A percentile compares a stretch with the other conserved stretches of the same genome.
These are phyloP conservation scores for Populus nigra DNA, from an alignment of 345 rosid species.

Conservation along the genomic window DNA sequence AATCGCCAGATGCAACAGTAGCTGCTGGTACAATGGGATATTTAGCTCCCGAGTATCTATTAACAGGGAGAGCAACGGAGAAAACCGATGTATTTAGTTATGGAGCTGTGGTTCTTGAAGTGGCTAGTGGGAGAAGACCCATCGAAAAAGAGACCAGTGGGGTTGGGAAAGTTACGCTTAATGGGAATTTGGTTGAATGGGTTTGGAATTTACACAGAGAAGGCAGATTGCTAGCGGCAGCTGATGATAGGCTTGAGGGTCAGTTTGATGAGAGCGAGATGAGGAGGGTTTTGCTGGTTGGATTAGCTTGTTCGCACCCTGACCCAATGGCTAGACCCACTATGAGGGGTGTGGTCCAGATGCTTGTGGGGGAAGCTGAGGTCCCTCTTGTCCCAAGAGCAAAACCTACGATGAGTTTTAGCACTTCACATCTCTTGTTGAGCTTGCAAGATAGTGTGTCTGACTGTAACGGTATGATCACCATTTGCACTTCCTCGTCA, in stretches of 20 bases:
- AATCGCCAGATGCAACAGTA: conserved; percentile 87
- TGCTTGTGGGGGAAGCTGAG: conserved; percentile 82
- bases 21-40: conserved; percentile 99
- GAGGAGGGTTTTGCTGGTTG: conserved; percentile 65
- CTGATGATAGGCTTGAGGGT: conserved; percentile 65
- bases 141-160: conserved; percentile 55
- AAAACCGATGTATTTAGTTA: conserved; percentile 91
- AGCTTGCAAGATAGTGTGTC: conserved; percentile 88
- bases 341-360: conserved; percentile 83
- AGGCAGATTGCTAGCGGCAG: conserved; percentile 61
- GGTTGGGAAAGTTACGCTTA: conserved; percentile 35
- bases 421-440: conserved; percentile 71
- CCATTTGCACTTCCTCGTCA: conserved; percentile 65
- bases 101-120: conserved; percentile 91
- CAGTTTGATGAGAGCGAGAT: conserved; percentile 59
- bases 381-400: conserved; percentile 80
- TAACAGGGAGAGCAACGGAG: conserved; percentile 86
- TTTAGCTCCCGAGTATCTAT: conserved; percentile 87
- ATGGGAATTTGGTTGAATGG: conserved; percentile 89
- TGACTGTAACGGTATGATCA: conserved; percentile 61
- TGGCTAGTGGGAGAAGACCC: conserved; percentile 78
- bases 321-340: conserved; percentile 81
- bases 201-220: conserved; percentile 90
- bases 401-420: conserved; percentile 80
- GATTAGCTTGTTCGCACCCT: conserved; percentile 90